Evolutionary conservation across 257 asterid species (phyloP).

Genomic region (Sherardia arvensis): DNA sequence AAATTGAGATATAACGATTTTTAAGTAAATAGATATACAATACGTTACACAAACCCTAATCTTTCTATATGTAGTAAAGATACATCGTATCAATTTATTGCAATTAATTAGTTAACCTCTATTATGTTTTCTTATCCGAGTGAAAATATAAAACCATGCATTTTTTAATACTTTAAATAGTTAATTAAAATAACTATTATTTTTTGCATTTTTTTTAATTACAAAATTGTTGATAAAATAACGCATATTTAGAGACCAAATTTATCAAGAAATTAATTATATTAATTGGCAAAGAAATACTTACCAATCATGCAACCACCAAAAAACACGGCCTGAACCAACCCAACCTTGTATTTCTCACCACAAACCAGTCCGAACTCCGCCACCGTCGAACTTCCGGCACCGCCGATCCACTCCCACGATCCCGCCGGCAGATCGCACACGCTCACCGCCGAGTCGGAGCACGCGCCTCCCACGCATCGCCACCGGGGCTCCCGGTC

Average conservation of each 20-base stretch:
- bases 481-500: slow-evolving; percentile 72
- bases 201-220: too few species aligned
- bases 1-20: too few species aligned
- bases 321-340: slow-evolving; percentile 75
- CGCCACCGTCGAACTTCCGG: slow-evolving; percentile 58
- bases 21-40: too few species aligned
- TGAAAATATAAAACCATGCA: too few species aligned
- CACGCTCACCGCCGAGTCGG: slow-evolving; percentile 24
- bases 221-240: too few species aligned
- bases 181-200: too few species aligned
- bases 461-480: slow-evolving; percentile 30
- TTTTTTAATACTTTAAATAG: too few species aligned
- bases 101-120: too few species aligned
- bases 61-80: too few species aligned
- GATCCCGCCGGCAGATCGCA: slow-evolving; percentile 51
- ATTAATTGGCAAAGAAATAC: slow-evolving; percentile 6
- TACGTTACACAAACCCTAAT: too few species aligned
- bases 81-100: too few species aligned
- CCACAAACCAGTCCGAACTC: slow-evolving; percentile 72
- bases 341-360: slow-evolving; percentile 68
- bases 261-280: not conserved
- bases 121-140: too few species aligned
- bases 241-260: not conserved
- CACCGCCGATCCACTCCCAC: slow-evolving; percentile 74
- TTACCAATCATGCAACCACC: slow-evolving; percentile 83